These are phyloP conservation scores for Cenococcum geophilum DNA, from an alignment of 495 filamentous ascomycete species.

Conservation along the genomic window DNA sequence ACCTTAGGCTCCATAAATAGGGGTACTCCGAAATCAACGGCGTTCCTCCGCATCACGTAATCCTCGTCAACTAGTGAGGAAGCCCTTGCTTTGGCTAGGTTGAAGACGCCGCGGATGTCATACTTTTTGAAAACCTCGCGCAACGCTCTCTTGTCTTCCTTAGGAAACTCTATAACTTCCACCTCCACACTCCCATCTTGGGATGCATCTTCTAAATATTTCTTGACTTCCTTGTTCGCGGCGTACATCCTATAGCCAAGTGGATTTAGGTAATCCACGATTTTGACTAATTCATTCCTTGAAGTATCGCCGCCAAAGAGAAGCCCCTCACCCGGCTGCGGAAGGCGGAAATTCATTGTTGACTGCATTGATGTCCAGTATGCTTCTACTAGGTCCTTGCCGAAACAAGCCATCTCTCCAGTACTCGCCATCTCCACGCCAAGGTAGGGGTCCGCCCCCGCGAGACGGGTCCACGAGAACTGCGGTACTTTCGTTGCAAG, in stretches of 20 bases:
- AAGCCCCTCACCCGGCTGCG: conserved; percentile 86
- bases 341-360: conserved; percentile 98
- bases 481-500: conserved; percentile 95
- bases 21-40: conserved; percentile 95
- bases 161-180: conserved; percentile 95
- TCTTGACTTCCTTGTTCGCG: conserved; percentile 71
- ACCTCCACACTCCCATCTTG: conserved; percentile 59
- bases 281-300: conserved; percentile 58
- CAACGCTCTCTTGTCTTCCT: conserved; percentile 88
- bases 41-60: conserved; percentile 97
- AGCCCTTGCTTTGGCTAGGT: conserved; percentile 75
- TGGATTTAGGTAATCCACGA: conserved; percentile 79
- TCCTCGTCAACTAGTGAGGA: conserved; percentile 86
- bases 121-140: conserved; percentile 96
- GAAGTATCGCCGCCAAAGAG: conserved; percentile 81
- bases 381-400: conserved; percentile 88
- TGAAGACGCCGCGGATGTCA: conserved; percentile 92
- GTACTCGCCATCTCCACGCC: conserved; percentile 97
- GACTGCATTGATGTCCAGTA: conserved; percentile 97
- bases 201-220: conserved; percentile 64
- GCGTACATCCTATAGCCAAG: conserved; percentile 93
- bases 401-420: conserved; percentile 97
- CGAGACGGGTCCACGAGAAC: conserved; percentile 98
- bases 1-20: conserved; percentile 99
- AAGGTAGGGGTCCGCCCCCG: conserved; percentile 93